These are phyloP conservation scores for Hericium rajendrae DNA, from an alignment of 768 basidiomycete genomes.

Conservation along the genomic window DNA sequence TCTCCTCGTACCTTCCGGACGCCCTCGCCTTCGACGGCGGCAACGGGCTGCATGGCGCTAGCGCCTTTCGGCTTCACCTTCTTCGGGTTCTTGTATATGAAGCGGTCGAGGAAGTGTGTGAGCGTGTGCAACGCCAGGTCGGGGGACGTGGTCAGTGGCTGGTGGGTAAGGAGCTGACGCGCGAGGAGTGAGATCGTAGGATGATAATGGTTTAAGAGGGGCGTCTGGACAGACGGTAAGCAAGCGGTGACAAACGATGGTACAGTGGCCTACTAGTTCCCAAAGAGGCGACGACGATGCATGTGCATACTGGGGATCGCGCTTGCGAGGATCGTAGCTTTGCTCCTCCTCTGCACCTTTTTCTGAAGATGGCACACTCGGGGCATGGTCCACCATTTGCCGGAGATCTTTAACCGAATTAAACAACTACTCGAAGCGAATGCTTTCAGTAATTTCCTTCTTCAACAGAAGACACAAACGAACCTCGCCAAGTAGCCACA, in stretches of 20 bases:
- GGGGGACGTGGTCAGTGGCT: constrained; percentile 70
- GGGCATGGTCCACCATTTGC: constrained; percentile 23
- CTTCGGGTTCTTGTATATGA: constrained; percentile 96
- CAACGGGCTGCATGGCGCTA: constrained; percentile 93
- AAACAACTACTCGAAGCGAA: constrained; percentile 34
- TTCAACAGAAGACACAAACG: constrained; percentile 15
- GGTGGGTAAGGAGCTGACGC: constrained; percentile 61
- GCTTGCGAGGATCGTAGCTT: constrained; percentile 78
- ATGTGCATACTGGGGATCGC: constrained; percentile 81
- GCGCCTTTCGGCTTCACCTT: constrained; percentile 60
- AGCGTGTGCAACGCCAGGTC: constrained; percentile 92
- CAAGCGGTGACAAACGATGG: neutral
- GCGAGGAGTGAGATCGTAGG: constrained; percentile 85
- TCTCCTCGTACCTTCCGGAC: constrained; percentile 67
- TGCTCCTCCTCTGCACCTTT: constrained; percentile 14
- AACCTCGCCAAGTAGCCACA: constrained; percentile 85
- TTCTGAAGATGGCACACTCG: neutral
- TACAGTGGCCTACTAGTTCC: constrained; percentile 62
- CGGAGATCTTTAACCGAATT: constrained; percentile 36
- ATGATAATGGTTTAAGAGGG: constrained; percentile 81
- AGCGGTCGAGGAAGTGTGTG: constrained; percentile 91
- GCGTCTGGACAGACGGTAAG: constrained; percentile 38
- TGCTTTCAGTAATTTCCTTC: neutral
- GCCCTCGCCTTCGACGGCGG: constrained; percentile 49
- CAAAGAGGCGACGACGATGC: constrained; percentile 76